Percentiles rank a stretch among this genome's conserved stretches.
These are phyloP conservation scores for Fusarium protoensiforme DNA, from an alignment of 2,329 filamentous ascomycete species.

Conservation along the genomic window DNA sequence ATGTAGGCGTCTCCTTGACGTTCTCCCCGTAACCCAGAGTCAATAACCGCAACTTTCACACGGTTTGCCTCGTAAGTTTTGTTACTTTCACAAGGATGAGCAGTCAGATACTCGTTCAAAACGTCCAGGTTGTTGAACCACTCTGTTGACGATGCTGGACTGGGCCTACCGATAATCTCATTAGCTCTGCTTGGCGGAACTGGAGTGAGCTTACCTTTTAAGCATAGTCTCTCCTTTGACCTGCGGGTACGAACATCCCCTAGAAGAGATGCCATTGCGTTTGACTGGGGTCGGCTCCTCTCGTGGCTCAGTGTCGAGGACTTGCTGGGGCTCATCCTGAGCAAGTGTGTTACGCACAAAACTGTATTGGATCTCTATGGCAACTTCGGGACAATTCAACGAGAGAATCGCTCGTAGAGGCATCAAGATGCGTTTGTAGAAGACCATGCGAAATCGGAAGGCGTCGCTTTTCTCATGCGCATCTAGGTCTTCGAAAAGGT, in stretches of 20 bases:
- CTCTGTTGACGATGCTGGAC: neutral
- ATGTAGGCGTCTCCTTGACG: neutral
- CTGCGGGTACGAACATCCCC: fast-evolving
- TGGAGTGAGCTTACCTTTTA: neutral
- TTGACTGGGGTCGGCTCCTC: neutral
- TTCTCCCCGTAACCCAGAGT: neutral
- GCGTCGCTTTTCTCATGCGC: neutral
- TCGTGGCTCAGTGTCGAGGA: neutral
- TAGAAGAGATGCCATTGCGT: neutral
- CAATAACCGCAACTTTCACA: neutral
- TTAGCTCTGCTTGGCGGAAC: neutral
- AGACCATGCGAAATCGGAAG: neutral
- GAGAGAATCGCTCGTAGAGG: neutral
- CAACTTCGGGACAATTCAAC: neutral
- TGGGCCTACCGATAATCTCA: neutral
- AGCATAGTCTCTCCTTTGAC: neutral
- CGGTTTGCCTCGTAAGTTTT: neutral
- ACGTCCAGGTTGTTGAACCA: neutral
- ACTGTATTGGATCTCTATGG: neutral
- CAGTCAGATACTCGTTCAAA: neutral
- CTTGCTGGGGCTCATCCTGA: neutral
- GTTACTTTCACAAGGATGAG: too few relatives aligned
- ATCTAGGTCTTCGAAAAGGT: neutral
- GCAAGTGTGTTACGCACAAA: neutral
- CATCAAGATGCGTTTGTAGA: neutral